Base-by-base conservation (phyloP, 2,329 filamentous ascomycete genomes). In the Alternaria ethzedia region DNA sequence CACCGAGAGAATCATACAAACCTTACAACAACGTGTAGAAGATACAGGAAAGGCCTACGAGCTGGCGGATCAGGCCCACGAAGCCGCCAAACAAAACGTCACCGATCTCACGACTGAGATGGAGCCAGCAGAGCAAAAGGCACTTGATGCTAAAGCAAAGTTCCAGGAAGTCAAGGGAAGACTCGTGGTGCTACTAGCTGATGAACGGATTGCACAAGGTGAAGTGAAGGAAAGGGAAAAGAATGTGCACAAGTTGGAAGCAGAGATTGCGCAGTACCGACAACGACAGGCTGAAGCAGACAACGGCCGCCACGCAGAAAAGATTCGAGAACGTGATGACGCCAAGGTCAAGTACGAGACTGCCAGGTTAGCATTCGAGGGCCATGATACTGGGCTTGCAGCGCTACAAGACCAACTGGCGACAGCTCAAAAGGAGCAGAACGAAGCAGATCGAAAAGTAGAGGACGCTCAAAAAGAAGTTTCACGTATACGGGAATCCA, bases 291-390 rank as follows among this genome's bases (percentile, higher is more conserved):
- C 77, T 15, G 79, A 78, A 56, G 86, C 88, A 3, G 90, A 91
- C 70, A 92, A 93, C 41, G 91, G 91, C 25, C 87, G 87, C 23
- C 88, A 91, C 72, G 83, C 87, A 9, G 83, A 85, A 66, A 92
- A 89, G 72, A 79, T 87, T 36, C 81, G 82, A 17, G 85, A 90
- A 71, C 83, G 91, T 4, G 83, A 89, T 21, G 82, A 87, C 17
- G 88, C 88, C 12, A 87, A 89, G 70, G 75, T 84, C 23, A 79
- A 80, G 50, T 82, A 83, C 6, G 76, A 81, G 28, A 79, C 84
- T 32, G 84, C 87, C 5, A 80, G 79, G 60, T 70, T 72, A 17
- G 77, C 75, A 49, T 79, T 82, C n/a, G 67, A 82, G 11, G 75
- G 80, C 12, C 84, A 87, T 68, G 73, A 79, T 52, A 66, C 69